Evolutionary conservation across 2,329 filamentous ascomycete species (phyloP).

Genomic region (Colletotrichum limetticola): DNA sequence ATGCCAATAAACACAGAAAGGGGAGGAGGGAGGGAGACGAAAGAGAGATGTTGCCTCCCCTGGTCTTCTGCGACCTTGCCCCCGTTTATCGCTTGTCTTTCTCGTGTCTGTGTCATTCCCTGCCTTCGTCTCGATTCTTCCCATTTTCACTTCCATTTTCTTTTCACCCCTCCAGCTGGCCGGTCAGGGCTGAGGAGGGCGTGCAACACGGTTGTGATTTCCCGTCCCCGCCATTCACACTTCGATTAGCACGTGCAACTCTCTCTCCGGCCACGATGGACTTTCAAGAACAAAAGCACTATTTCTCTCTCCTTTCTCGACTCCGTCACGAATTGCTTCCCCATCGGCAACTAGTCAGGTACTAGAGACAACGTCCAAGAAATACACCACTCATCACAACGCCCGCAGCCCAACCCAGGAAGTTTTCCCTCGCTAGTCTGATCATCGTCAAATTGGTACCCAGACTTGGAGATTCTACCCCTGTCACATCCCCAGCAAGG

Average conservation of each 20-base stretch:
- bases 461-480: constrained; percentile 29
- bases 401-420: not conserved
- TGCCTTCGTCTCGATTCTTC: not conserved
- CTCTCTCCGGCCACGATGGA: not conserved
- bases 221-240: not conserved
- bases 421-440: constrained; percentile 27
- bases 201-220: not conserved
- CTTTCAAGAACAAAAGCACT: not conserved
- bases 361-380: constrained; percentile 5
- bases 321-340: not conserved
- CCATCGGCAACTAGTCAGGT: constrained; percentile 9
- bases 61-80: not conserved
- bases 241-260: not conserved
- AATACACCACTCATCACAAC: constrained; percentile 13
- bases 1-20: not conserved
- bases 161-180: not conserved
- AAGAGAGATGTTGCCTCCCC: not conserved
- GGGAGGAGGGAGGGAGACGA: not conserved
- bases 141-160: not conserved
- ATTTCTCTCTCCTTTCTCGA: not conserved
- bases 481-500: constrained; percentile 24
- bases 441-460: constrained; percentile 28
- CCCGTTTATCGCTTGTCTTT: not conserved
- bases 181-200: not conserved
- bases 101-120: not conserved